Base-by-base conservation (phyloP, 164 flowering plant species). In the Stephania yunnanensis region DNA sequence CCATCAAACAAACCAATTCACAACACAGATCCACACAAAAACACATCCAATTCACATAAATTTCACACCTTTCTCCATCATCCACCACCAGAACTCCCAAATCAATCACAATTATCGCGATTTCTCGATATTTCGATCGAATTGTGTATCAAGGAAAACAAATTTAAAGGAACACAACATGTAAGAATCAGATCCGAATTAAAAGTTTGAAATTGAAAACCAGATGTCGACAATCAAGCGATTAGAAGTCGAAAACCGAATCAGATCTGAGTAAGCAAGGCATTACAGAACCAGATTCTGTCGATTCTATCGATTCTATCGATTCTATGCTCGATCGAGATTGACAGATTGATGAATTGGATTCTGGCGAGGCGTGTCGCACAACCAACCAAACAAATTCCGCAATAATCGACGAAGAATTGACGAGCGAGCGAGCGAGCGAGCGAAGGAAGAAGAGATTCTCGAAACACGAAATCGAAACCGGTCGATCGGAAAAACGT, bases 241-340 rank as follows among this genome's bases (percentile, higher is more conserved):
- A 45, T 46, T 2, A 20, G 17, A 74, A 74, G 5, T 48, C 25
- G 25, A 66, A 12, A 36, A 36, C 42, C 46, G 50, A 30, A 72
- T 72, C 74, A 15, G 46, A 72, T 44, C 67, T 50, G 20, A 71
- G 30, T 50, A 30, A 71, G 30, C 30, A 30, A 22, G 74, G 58
- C 53, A 20, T 45, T 46, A 13, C 64, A 46, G 25, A 20, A 20
- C 74, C 74, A 12, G 74, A 72, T 36, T 36, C 42, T 36, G 42
- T 36, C 42, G 42, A 36, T 36, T 36, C 3, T 36, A 4, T 36
- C 42, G 42, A 36, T 36, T 36, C 42, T 2, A 36, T 36, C 42
- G 42, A 36, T 36, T 36, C 42, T 36, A 36, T 61, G 50, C 64
- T 50, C 50, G 68, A 22, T 61, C 7, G 12, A 61, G 61, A 50